Evolutionary conservation across 2,329 filamentous ascomycete species (phyloP).

Genomic region (Fusarium coffeatum): DNA sequence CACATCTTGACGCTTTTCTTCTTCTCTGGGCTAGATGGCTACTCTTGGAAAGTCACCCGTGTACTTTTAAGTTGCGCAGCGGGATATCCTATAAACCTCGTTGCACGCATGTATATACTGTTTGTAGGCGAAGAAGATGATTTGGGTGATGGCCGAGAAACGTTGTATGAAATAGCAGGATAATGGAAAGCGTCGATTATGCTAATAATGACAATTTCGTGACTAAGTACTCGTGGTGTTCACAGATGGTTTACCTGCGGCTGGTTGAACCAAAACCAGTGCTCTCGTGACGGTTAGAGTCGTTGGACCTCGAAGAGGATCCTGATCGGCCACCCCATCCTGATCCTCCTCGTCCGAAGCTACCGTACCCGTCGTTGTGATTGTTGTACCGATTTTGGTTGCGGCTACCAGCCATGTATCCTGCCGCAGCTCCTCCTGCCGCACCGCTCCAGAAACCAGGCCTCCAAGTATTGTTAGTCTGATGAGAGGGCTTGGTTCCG

Average conservation of each 20-base stretch:
- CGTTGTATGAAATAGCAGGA: constrained; percentile 43
- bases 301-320: constrained; percentile 53
- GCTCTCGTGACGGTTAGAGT: constrained; percentile 68
- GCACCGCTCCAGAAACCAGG: constrained; percentile 81
- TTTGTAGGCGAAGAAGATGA: constrained; percentile 33
- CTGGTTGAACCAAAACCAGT: constrained; percentile 80
- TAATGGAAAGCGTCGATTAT: constrained; percentile 45
- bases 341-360: constrained; percentile 51
- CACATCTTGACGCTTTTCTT: constrained; percentile 39
- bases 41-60: constrained; percentile 46
- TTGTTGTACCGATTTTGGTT: constrained; percentile 45
- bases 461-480: constrained; percentile 67
- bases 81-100: constrained; percentile 16
- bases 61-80: constrained; percentile 45
- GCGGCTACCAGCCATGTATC: constrained; percentile 70
- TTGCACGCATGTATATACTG: constrained; percentile 44
- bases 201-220: constrained; percentile 11
- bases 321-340: constrained; percentile 46
- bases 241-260: constrained; percentile 57
- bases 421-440: constrained; percentile 75
- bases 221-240: background rate
- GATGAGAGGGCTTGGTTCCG: constrained; percentile 52
- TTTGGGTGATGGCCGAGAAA: constrained; percentile 23
- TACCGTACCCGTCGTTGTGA: constrained; percentile 49
- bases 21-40: constrained; percentile 47